Conservation (phyloP, 495 filamentous ascomycete genomes). For the Aspergillus cristatus region DNA sequence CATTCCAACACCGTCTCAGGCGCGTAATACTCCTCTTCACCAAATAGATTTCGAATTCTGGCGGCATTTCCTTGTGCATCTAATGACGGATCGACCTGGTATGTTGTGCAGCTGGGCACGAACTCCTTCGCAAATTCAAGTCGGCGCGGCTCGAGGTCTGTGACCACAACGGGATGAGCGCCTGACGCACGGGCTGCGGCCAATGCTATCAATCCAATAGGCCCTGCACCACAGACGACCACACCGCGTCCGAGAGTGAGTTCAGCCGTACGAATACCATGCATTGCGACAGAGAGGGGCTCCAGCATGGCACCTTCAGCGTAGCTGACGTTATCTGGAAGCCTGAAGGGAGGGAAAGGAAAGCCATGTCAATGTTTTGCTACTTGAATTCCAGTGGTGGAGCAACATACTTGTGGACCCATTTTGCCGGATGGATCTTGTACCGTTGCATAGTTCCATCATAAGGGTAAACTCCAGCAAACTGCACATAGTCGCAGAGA, state of each 20-base stretch:
- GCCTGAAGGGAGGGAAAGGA: constrained; percentile 3
- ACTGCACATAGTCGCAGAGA: constrained; percentile 64
- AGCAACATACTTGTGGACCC: constrained; percentile 42
- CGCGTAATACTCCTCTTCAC: constrained; percentile 37
- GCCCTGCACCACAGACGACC: constrained; percentile 67
- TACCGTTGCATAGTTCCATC: constrained; percentile 49
- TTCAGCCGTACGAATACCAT: constrained; percentile 49
- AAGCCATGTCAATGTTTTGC: too few relatives aligned
- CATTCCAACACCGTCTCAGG: constrained; percentile 54
- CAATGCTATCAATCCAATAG: constrained; percentile 62
- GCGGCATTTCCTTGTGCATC: constrained; percentile 42
- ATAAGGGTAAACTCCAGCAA: constrained; percentile 55
- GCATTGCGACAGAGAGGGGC: constrained; percentile 67
- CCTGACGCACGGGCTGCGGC: constrained; percentile 50
- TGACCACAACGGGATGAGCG: constrained; percentile 55
- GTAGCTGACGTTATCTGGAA: constrained; percentile 52
- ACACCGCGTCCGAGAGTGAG: constrained; percentile 44
- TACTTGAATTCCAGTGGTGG: too few relatives aligned
- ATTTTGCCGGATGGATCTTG: constrained; percentile 56
- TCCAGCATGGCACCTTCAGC: constrained; percentile 68
- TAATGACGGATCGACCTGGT: constrained; percentile 38
- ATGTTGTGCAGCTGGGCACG: constrained; percentile 44
- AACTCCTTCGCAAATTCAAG: constrained; percentile 51
- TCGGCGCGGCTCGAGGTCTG: constrained; percentile 47
- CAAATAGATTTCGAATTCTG: constrained; percentile 43